phyloP scores from a whole-genome alignment of 2,329 filamentous ascomycete species.

The Verticillium alfalfae region DNA sequence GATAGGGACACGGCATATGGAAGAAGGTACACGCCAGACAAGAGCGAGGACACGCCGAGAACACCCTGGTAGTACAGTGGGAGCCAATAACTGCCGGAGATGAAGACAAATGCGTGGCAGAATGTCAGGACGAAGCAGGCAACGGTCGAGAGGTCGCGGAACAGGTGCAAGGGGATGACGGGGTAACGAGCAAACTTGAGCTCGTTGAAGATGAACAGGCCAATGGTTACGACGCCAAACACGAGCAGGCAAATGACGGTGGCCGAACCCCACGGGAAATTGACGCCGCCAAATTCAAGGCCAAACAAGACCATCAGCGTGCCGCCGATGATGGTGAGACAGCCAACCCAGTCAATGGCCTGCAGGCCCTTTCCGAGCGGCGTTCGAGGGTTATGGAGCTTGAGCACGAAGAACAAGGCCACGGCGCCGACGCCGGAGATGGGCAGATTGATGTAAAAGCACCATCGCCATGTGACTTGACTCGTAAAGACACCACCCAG shows the following conservation, averaged over 20 bases:
- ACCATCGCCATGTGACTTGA: conserved; percentile 56
- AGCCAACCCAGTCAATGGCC: conserved; percentile 57
- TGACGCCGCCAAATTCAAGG: conserved; percentile 62
- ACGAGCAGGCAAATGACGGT: conserved; percentile 58
- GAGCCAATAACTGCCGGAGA: conserved; percentile 63
- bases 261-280: conserved; percentile 55
- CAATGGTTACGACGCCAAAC: conserved; percentile 46
- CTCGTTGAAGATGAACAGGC: conserved; percentile 55
- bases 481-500: conserved; percentile 61
- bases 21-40: conserved; percentile 57
- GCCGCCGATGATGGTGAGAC: conserved; percentile 55
- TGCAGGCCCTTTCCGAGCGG: conserved; percentile 56
- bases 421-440: conserved; percentile 50
- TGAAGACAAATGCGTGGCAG: conserved; percentile 52
- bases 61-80: conserved; percentile 71
- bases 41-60: conserved; percentile 52
- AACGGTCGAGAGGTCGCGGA: conserved; percentile 48
- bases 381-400: conserved; percentile 62
- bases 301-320: conserved; percentile 66
- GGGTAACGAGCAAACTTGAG: conserved; percentile 59
- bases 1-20: conserved; percentile 51
- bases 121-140: conserved; percentile 45
- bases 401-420: conserved; percentile 56
- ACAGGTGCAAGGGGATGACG: conserved; percentile 62
- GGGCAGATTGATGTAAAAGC: conserved; percentile 39